Conservation (phyloP, 306 rosid genomes). For the Acacia crassicarpa region DNA sequence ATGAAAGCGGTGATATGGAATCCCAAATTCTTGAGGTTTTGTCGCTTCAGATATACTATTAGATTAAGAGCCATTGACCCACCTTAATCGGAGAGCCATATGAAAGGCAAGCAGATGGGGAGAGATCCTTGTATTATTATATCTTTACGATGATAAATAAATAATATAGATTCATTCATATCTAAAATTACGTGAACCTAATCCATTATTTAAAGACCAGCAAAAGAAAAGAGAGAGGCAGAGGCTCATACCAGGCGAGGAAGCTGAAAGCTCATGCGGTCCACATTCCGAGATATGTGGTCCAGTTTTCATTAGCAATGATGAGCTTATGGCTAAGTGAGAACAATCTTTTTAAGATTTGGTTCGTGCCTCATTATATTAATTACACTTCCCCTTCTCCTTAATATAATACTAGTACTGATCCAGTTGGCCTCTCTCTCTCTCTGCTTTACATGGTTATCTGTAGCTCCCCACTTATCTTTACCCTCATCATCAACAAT, state of each 20-base stretch:
- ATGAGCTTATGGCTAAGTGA: constrained; percentile 44
- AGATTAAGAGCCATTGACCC: constrained; percentile 26
- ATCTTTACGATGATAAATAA: neutral
- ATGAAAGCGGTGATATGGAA: neutral
- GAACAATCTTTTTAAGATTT: constrained; percentile 36
- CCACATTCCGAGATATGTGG: constrained; percentile 35
- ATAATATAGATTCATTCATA: neutral
- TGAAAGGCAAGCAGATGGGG: neutral
- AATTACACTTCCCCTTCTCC: neutral
- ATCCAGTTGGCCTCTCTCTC: neutral
- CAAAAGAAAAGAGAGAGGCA: neutral
- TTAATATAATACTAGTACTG: neutral
- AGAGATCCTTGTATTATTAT: neutral
- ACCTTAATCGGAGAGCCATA: constrained; percentile 2
- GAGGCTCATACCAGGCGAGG: constrained; percentile 22
- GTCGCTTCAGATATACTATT: neutral
- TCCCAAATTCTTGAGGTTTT: constrained; percentile 16
- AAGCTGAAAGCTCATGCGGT: constrained; percentile 6
- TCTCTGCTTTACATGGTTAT: constrained; percentile 6
- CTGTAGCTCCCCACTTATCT: neutral
- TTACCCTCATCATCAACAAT: constrained; percentile 35
- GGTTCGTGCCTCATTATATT: neutral
- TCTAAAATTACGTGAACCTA: neutral
- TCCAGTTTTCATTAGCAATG: constrained; percentile 63
- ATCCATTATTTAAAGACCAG: neutral